Evolutionary conservation across 75 land plant genomes (phyloP).

Genomic region (Pinus tabuliformis): DNA sequence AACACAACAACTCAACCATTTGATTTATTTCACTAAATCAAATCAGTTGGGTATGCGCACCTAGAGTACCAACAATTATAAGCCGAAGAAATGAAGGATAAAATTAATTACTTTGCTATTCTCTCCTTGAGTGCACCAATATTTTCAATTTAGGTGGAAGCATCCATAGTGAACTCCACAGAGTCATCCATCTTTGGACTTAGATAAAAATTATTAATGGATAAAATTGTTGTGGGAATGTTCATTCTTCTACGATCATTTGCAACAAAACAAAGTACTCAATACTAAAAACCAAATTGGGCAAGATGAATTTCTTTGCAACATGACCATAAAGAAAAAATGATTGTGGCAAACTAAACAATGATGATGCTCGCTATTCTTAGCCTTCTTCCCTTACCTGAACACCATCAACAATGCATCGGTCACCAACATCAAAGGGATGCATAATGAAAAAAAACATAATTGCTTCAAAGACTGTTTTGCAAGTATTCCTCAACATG

Average conservation of each 20-base stretch:
- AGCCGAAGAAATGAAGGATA: constrained; percentile 7
- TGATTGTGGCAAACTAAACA: background rate
- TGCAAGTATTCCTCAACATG: constrained; percentile 88
- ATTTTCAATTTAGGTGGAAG: constrained; percentile 71
- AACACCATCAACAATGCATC: constrained; percentile 83
- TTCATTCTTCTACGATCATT: constrained; percentile 98
- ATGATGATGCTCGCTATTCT: no score
- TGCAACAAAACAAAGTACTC: constrained; percentile 14
- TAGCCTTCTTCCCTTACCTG: constrained; percentile 50
- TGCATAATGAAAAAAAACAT: constrained; percentile 91
- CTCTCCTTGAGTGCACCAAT: constrained; percentile 55
- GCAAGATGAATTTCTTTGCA: background rate
- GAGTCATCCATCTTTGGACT: constrained; percentile 94
- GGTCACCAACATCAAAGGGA: constrained; percentile 97
- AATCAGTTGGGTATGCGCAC: background rate
- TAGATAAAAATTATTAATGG: constrained; percentile 74
- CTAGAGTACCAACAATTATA: background rate
- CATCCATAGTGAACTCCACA: constrained; percentile 66
- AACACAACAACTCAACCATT: no score
- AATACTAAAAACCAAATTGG: background rate
- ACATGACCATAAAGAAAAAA: background rate
- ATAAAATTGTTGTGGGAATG: constrained; percentile 73
- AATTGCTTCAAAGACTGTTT: constrained; percentile 84
- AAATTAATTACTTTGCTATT: constrained; percentile 23
- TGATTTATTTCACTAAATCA: background rate